These are phyloP conservation scores for Ensete glaucum DNA, from an alignment of 176 grass and related monocot genomes.

Conservation along the genomic window DNA sequence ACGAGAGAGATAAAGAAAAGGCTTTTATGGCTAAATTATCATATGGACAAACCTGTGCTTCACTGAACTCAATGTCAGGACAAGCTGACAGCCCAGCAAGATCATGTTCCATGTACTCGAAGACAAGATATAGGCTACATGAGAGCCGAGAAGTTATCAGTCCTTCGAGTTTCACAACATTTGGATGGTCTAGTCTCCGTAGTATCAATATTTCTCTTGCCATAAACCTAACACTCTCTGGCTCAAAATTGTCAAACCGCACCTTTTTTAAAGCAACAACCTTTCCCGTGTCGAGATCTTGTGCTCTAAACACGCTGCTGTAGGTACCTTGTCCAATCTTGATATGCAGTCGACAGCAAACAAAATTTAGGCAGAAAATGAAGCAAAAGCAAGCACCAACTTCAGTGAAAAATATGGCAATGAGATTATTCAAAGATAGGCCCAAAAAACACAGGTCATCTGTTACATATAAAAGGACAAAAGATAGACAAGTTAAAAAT, in stretches of 20 bases:
- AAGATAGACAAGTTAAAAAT: neutral
- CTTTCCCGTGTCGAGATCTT: constrained; percentile 65
- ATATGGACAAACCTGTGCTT: constrained; percentile 54
- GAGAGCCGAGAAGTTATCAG: constrained; percentile 78
- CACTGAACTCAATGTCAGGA: constrained; percentile 67
- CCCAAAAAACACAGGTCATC: neutral
- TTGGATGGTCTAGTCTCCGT: constrained; percentile 81
- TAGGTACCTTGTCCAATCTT: constrained; percentile 96
- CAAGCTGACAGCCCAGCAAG: constrained; percentile 82
- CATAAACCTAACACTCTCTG: constrained; percentile 91
- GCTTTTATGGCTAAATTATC: neutral
- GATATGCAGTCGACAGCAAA: neutral
- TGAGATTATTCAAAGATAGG: neutral
- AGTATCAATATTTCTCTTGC: constrained; percentile 88
- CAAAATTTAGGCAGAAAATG: neutral
- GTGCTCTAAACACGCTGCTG: constrained; percentile 86
- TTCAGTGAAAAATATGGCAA: neutral
- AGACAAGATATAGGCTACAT: constrained; percentile 89
- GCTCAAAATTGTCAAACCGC: constrained; percentile 90
- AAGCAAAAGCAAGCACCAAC: neutral
- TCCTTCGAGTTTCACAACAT: constrained; percentile 91
- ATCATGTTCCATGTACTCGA: constrained; percentile 99
- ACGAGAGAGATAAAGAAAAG: neutral
- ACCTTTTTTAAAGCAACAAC: constrained; percentile 94
- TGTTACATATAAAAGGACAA: neutral